Evolutionary conservation across 768 basidiomycete genomes (phyloP), one percentile per base, ranked within the genome.

Genomic region (Tylopilus intermedius): DNA sequence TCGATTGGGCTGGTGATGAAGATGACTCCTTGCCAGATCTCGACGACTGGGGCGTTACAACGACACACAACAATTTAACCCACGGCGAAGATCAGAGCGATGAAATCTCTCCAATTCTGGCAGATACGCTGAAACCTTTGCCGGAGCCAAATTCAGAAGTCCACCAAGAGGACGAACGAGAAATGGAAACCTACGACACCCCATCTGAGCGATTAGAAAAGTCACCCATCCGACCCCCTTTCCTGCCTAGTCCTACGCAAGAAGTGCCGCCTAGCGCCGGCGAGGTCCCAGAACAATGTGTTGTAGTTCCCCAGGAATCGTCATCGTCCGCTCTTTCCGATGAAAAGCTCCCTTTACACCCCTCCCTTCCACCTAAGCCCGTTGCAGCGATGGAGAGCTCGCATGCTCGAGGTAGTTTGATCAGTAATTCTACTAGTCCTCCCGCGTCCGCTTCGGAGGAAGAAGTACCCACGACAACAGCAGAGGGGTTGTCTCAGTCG

Each of bases 1-100:
- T 91, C 53, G 89, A 92, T 68, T 93, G 90, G 90, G 90, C 90
- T 39, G 86, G 85, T 33, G 88, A 91, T 58, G 90, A 93, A 51
- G 89, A 92, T 57, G 79, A 81, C 55, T 83, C 79, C 56, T 73
- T 93, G 2, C 90, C 90, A 5, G 88, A 90, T 68, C 75, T 93
- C 26, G 81, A 92, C 64, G 90, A 93, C 63, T 93, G 90, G 90
- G 88, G 84, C 18, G 79, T 90, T 42, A 75, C 75, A 18, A 74
- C 82, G 15, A 69, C 67, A 18, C 67, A 70, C 50, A 66, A 66
- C 18, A 66, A 70, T 51, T 55, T 52, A 29, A 41, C 39, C 5
- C 42, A 44, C 13, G 50, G 68, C 58, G 56, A 67, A 64, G 63
- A 61, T 67, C 59, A 65, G 38, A 58, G 48, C 42, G 75, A 76